Evolutionary conservation across 805 yeast genomes (phyloP), one percentile per base, ranked within the genome.

Genomic region (Limtongia smithiae): DNA sequence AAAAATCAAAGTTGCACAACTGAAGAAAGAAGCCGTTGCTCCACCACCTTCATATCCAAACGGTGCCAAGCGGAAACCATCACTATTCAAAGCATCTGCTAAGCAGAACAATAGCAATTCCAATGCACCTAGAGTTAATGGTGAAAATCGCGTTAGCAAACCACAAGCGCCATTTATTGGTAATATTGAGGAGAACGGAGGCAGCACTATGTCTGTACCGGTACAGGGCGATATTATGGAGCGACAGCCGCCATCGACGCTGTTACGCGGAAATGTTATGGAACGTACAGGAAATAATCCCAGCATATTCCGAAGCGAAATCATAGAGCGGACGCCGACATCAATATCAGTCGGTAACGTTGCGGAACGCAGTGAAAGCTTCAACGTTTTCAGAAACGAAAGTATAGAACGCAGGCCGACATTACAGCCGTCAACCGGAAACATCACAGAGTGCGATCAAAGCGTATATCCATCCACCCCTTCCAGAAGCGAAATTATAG

Each of bases 121-220:
- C 35, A 28, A 30, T 12, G 21, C 30, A 15, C 34, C 40, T n/a
- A 20, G 22, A n/a, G 28, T 15, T 9, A 22, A 9, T 17, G 15
- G 17, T 33, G 1, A 37, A 31, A 17, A 33, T 43, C 15, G 37
- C 30, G 9, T 33, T 41, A 2, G 41, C 28, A n/a, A 32, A 40
- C 9, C 44, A 43, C 17, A 49, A 48, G 31, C 48, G 43, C 25
- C 45, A 6, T 17, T 9, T n/a, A 14, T 6, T 37, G 2, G 20
- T 17, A 17, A 31, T 6, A 14, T 31, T 14, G n/a, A 12, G 34
- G 34, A 31, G n/a, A n/a, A n/a, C n/a, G n/a, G n/a, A 15, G 15
- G 14, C 43, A 36, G 9, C 6, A 37, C 15, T 11, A 9, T 8
- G n/a, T 22, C 43, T 15, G 43, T 7, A 9, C 11, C 43, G 8